A percentile compares a stretch with the other conserved stretches of the same genome.
phyloP scores from a whole-genome alignment of 1,284 basidiomycete species.

The Rhodotorula sp. region DNA sequence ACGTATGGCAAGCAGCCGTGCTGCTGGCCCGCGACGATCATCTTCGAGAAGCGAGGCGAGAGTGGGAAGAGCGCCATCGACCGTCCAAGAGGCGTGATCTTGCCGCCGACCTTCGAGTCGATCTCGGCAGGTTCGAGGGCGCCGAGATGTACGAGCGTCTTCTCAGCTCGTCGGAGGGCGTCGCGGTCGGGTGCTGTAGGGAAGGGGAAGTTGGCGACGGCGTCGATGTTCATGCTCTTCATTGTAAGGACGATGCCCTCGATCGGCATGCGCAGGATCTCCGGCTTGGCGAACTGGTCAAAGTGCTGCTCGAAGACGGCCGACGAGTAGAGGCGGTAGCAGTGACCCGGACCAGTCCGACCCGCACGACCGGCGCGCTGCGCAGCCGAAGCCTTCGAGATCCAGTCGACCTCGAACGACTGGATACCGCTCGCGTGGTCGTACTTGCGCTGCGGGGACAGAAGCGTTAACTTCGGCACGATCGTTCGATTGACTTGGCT shows the following conservation, averaged over 20 bases:
- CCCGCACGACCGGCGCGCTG: conserved; percentile 73
- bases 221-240: conserved; percentile 99
- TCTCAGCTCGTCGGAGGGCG: conserved; percentile 77
- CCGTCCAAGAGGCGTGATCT: conserved; percentile 82
- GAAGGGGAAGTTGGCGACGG: conserved; percentile 96
- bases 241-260: conserved; percentile 97
- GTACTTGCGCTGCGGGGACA: conserved; percentile 54
- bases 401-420: conserved; percentile 69
- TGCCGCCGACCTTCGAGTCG: conserved; percentile 51
- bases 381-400: conserved; percentile 70
- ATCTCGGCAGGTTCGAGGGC: conserved; percentile 61
- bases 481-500: rapidly evolving
- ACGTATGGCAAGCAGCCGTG: conserved; percentile 89
- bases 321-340: conserved; percentile 70
- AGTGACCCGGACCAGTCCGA: conserved; percentile 73
- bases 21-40: conserved; percentile 89
- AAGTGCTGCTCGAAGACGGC: conserved; percentile 90
- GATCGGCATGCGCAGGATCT: conserved; percentile 93
- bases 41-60: conserved; percentile 86
- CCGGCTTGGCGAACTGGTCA: conserved; percentile 78
- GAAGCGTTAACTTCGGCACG: neutral
- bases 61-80: conserved; percentile 93
- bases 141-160: conserved; percentile 73
- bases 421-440: conserved; percentile 64
- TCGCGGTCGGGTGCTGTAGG: conserved; percentile 89